Conservation (phyloP, 768 basidiomycete species). For the Mycena venus region DNA sequence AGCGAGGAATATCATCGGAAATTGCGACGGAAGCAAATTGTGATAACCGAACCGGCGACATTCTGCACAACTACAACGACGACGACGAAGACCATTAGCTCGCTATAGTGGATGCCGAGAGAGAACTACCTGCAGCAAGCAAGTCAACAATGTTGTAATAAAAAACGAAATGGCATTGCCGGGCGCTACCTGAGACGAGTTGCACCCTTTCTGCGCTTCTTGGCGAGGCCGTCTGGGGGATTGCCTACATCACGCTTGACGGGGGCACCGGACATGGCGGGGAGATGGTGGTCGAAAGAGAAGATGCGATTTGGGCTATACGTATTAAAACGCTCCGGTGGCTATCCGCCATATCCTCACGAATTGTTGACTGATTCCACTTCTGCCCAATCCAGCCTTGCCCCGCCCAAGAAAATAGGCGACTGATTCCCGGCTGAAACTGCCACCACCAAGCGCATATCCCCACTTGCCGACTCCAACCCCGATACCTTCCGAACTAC, state of each 20-base stretch:
- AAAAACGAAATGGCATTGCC: too few species aligned
- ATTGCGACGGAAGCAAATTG: constrained; percentile 15
- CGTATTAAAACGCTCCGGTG: background rate
- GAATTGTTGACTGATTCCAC: too few species aligned
- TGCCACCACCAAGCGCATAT: background rate
- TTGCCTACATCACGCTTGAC: constrained; percentile 43
- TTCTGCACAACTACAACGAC: constrained; percentile 64
- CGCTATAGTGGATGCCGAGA: background rate
- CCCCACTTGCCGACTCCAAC: background rate
- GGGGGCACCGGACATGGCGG: constrained; percentile 52
- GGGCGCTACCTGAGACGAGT: constrained; percentile 76
- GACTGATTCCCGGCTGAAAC: background rate
- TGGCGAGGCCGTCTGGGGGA: constrained; percentile 50
- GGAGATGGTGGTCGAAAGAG: constrained; percentile 25
- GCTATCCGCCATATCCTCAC: background rate
- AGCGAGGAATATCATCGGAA: constrained; percentile 16
- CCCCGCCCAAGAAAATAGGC: background rate
- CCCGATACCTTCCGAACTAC: too few species aligned
- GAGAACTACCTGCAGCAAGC: background rate
- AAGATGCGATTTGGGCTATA: background rate
- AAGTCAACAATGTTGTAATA: too few species aligned
- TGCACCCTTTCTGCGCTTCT: constrained; percentile 79
- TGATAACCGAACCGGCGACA: constrained; percentile 70
- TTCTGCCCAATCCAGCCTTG: too few species aligned
- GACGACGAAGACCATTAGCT: background rate